Percentiles rank a stretch among this genome's conserved stretches.
phyloP scores from a whole-genome alignment of 2,329 filamentous ascomycete species.

The Diaporthe ampelina region DNA sequence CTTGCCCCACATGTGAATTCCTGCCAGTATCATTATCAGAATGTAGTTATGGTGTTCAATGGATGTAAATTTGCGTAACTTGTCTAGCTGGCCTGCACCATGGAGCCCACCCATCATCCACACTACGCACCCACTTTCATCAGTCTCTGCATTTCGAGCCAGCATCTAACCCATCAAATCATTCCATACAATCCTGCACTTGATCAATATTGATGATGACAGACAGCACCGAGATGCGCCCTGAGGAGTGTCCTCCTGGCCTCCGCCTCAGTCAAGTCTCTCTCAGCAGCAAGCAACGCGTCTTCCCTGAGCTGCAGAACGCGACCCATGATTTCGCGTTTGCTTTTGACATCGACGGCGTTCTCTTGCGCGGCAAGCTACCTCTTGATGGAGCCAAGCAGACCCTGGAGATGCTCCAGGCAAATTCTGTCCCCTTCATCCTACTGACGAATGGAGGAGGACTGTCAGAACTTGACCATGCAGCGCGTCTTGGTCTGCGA shows the following conservation, averaged over 20 bases:
- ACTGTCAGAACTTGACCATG: constrained; percentile 73
- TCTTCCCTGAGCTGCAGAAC: neutral
- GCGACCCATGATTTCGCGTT: constrained; percentile 45
- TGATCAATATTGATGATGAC: neutral
- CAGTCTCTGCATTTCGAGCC: neutral
- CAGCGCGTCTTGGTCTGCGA: constrained; percentile 70
- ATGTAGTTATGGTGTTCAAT: neutral
- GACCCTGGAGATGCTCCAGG: constrained; percentile 71
- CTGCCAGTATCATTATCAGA: neutral
- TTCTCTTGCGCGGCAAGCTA: constrained; percentile 75
- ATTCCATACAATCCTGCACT: neutral
- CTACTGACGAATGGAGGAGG: constrained; percentile 83
- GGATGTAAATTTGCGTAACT: neutral
- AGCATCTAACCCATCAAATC: neutral
- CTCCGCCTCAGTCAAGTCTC: neutral
- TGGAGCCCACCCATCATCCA: neutral
- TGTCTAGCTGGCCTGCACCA: neutral
- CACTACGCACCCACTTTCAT: neutral
- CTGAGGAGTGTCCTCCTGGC: constrained; percentile 11
- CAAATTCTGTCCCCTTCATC: constrained; percentile 77
- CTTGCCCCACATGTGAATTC: accelerated
- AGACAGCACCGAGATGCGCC: neutral
- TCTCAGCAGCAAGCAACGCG: neutral
- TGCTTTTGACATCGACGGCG: constrained; percentile 73
- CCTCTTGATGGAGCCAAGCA: constrained; percentile 73